Percentiles rank a stretch among this genome's conserved stretches.
These are phyloP conservation scores for Blastobotrys proliferans DNA, from an alignment of 1,139 yeast species.

Conservation along the genomic window DNA sequence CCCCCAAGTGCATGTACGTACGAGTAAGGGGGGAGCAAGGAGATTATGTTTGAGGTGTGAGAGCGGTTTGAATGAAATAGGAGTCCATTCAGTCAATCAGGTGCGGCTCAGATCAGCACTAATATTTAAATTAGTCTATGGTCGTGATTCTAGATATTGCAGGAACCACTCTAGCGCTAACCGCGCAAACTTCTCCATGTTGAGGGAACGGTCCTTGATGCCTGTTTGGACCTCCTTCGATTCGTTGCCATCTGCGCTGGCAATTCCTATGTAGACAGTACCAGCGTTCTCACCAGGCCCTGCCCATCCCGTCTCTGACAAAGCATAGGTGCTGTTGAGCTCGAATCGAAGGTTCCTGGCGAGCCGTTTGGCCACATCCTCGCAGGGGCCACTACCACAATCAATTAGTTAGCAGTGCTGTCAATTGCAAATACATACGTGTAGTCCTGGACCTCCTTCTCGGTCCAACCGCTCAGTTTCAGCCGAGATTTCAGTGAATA, in stretches of 20 bases:
- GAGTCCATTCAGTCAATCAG: too few species aligned
- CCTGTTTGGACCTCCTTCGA: constrained; percentile 49
- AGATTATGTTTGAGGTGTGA: too few species aligned
- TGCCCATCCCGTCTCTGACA: constrained; percentile 85
- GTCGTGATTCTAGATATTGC: constrained; percentile 18
- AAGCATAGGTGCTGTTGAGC: constrained; percentile 74
- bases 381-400: constrained; percentile 59
- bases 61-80: too few species aligned
- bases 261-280: constrained; percentile 64
- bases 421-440: constrained; percentile 34
- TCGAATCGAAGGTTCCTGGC: constrained; percentile 79
- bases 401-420: background rate
- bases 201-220: constrained; percentile 48
- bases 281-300: constrained; percentile 58
- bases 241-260: constrained; percentile 60
- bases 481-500: constrained; percentile 73
- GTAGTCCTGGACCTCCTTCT: constrained; percentile 60
- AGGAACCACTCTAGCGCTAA: constrained; percentile 61
- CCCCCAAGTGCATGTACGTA: too few species aligned
- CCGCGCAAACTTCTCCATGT: constrained; percentile 73
- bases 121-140: too few species aligned
- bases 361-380: constrained; percentile 65
- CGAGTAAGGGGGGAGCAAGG: too few species aligned
- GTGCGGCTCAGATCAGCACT: too few species aligned
- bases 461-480: constrained; percentile 73